Conservation (phyloP, 192 early-diverging fungal genomes). For the Umbelopsis sp. region DNA sequence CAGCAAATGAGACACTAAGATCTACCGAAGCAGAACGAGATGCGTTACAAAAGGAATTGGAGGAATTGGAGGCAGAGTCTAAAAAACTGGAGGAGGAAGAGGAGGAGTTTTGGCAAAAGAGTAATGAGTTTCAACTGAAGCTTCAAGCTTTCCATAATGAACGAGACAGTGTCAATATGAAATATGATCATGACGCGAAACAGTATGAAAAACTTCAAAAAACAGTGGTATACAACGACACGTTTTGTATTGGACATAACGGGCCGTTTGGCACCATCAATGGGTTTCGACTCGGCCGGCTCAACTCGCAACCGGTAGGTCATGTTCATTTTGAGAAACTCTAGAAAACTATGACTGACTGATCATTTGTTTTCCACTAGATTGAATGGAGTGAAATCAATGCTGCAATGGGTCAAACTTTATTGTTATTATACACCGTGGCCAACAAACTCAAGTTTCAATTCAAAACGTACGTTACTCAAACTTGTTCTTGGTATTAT, state of each 20-base stretch:
- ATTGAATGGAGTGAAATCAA: slow-evolving; percentile 98
- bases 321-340: too few relatives aligned
- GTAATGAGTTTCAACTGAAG: slow-evolving; percentile 70
- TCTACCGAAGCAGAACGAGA: slow-evolving; percentile 52
- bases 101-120: slow-evolving; percentile 70
- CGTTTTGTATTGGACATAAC: slow-evolving; percentile 85
- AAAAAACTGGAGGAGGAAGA: slow-evolving; percentile 60
- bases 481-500: not conserved
- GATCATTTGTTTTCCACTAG: slow-evolving; percentile 32
- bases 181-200: slow-evolving; percentile 72
- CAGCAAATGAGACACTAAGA: slow-evolving; percentile 50
- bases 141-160: slow-evolving; percentile 72
- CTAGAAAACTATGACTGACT: too few relatives aligned
- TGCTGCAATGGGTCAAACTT: slow-evolving; percentile 91
- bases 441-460: slow-evolving; percentile 82
- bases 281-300: slow-evolving; percentile 85
- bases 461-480: slow-evolving; percentile 65
- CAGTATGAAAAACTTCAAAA: slow-evolving; percentile 86
- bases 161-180: slow-evolving; percentile 77
- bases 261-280: slow-evolving; percentile 93
- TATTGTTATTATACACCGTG: slow-evolving; percentile 85
- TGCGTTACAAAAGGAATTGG: slow-evolving; percentile 48
- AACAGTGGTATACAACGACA: slow-evolving; percentile 95
- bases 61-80: slow-evolving; percentile 55
- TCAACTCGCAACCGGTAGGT: slow-evolving; percentile 68